Base-by-base conservation (phyloP, 805 yeast species). In the Saccharomycopsis guyanensis region DNA sequence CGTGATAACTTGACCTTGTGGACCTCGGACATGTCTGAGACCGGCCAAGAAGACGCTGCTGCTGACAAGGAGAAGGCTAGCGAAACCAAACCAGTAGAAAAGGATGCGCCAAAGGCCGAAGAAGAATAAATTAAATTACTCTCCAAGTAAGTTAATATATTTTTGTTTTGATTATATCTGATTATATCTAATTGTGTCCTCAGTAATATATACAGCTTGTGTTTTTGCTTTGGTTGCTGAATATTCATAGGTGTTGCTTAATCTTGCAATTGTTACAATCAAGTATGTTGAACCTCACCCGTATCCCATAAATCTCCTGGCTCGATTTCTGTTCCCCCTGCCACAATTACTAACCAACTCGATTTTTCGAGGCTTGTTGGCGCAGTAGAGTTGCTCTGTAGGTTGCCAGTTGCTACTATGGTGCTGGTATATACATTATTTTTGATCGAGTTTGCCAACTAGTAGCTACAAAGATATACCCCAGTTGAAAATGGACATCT, bases 1-100 rank as follows among this genome's bases (percentile, higher is more conserved):
- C 85, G 97, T 75, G 97, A 93, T 72, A 91, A 91, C 80, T 76
- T 91, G 74, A 91, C 97, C 56, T 80, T 91, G 74, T 91, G 98
- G 98, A 88, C 96, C 57, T 80, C 86, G 42, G 96, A 87, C 65
- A 84, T 86, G 82, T 82, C 89, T 43, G 91, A 85, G 68, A 81
- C 88, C 52, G 79, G 78, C 54, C 79, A 73, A 60, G 80, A 77
- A 48, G 82, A 76, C 54, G 61, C 66, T 45, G 61, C 57, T 25
- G 58, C 58, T 27, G 58, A 56, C 46, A 54, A 57, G 40, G 59
- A 56, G 38, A 61, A 57, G 44, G 57, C 53, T 39, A 56, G 50
- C 45, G 59, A 57, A 51, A 43, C 27, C 43, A 48, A 43, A 42
- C 45, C 48, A 7, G 47, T 38, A 39, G 45, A 47, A 20, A 40